Conservation (phyloP, 1,284 basidiomycete genomes). For the Prillingera fragicola region DNA sequence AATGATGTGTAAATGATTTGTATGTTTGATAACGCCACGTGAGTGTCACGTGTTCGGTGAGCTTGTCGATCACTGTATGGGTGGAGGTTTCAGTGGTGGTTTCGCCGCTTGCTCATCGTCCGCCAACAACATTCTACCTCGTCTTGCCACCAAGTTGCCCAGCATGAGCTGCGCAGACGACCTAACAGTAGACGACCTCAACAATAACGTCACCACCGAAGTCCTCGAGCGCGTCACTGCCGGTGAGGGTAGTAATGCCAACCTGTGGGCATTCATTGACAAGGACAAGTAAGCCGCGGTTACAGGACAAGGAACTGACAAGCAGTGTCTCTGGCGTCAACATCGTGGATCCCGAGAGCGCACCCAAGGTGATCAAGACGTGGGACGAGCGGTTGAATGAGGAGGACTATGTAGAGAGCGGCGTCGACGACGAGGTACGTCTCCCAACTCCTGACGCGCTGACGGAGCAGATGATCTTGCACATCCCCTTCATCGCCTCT, state of each 20-base stretch:
- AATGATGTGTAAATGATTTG: not conserved
- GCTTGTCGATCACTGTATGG: too few relatives aligned
- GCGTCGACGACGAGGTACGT: constrained; percentile 47
- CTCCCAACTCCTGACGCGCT: not conserved
- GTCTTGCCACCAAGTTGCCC: too few relatives aligned
- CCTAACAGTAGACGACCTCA: constrained; percentile 44
- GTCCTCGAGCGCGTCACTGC: constrained; percentile 46
- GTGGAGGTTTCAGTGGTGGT: too few relatives aligned
- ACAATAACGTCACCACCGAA: constrained; percentile 28
- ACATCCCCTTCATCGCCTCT: constrained; percentile 45
- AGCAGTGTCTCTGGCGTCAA: constrained; percentile 45
- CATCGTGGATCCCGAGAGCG: constrained; percentile 31
- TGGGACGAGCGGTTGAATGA: constrained; percentile 48
- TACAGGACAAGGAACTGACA: constrained; percentile 6
- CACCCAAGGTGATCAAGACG: constrained; percentile 46
- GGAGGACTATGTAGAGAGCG: constrained; percentile 39
- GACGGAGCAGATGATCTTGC: constrained; percentile 40
- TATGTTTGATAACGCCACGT: not conserved
- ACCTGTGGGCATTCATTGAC: constrained; percentile 46
- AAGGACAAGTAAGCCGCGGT: constrained; percentile 39
- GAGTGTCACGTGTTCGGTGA: not conserved
- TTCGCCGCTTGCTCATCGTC: too few relatives aligned
- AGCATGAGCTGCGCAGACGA: constrained; percentile 49
- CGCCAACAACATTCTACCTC: too few relatives aligned
- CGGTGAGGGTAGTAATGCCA: constrained; percentile 44